These are phyloP conservation scores for Volvariella volvacea DNA, from an alignment of 1,284 basidiomycete genomes.

Conservation along the genomic window DNA sequence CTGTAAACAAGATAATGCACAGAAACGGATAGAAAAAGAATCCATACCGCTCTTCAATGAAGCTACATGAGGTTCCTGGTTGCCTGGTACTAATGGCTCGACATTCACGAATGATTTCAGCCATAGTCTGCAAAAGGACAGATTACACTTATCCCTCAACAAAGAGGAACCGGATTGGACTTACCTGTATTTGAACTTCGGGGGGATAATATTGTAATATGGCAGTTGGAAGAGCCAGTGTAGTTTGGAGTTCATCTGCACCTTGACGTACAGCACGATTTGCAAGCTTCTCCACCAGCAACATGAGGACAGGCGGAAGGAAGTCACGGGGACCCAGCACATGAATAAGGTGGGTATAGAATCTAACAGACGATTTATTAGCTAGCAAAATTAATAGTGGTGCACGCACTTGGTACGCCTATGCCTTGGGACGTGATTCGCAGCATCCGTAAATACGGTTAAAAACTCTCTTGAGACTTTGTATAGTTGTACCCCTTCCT, in stretches of 20 bases:
- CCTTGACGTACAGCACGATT: slow-evolving; percentile 68
- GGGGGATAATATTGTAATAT: slow-evolving; percentile 55
- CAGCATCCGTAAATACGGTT: slow-evolving; percentile 85
- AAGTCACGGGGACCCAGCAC: slow-evolving; percentile 81
- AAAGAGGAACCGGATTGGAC: slow-evolving; percentile 19
- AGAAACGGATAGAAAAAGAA: too few relatives aligned
- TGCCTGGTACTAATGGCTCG: slow-evolving; percentile 44
- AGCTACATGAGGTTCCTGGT: slow-evolving; percentile 37
- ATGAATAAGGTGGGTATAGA: slow-evolving; percentile 89
- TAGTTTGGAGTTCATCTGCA: slow-evolving; percentile 48
- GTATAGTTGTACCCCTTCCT: slow-evolving; percentile 52
- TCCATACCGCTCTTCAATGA: slow-evolving; percentile 56
- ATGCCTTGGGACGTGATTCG: slow-evolving; percentile 83
- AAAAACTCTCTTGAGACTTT: slow-evolving; percentile 69
- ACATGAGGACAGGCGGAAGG: slow-evolving; percentile 79
- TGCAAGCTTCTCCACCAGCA: slow-evolving; percentile 77
- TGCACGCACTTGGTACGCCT: slow-evolving; percentile 68
- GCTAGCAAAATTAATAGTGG: slow-evolving; percentile 4
- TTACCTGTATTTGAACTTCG: slow-evolving; percentile 50
- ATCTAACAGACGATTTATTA: slow-evolving; percentile 36
- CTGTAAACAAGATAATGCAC: too few relatives aligned
- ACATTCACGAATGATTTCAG: slow-evolving; percentile 64
- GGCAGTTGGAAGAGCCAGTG: slow-evolving; percentile 62
- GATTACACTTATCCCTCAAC: slow-evolving; percentile 6
- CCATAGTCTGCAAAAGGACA: slow-evolving; percentile 37